Evolutionary conservation across 2,329 filamentous ascomycete species (phyloP).

Genomic region (Claviceps purpurea): DNA sequence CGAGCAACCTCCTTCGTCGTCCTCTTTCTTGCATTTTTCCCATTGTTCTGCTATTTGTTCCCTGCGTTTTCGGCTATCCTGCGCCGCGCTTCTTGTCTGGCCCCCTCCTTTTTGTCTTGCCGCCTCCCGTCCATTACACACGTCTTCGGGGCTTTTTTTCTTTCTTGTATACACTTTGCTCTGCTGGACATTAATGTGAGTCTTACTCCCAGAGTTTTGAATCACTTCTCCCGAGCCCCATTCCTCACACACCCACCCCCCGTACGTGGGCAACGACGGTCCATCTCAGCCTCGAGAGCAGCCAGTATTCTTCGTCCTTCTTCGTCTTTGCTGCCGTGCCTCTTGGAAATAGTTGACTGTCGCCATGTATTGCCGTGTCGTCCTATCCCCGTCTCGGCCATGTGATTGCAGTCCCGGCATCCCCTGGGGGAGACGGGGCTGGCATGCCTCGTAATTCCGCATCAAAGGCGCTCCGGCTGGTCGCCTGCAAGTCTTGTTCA

Average conservation of each 20-base stretch:
- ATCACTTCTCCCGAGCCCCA: slow-evolving; percentile 9
- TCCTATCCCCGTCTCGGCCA: background rate
- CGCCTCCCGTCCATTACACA: background rate
- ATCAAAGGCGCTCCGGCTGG: background rate
- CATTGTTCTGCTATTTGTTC: background rate
- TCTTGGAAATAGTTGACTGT: background rate
- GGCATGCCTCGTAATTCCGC: background rate
- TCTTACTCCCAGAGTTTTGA: slow-evolving; percentile 6
- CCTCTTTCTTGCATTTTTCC: background rate
- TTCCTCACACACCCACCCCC: slow-evolving; percentile 10
- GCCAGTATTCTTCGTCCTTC: background rate
- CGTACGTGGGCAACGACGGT: background rate
- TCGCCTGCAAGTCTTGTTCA: background rate
- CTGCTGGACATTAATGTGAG: slow-evolving; percentile 24
- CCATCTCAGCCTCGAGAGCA: background rate
- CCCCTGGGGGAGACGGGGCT: background rate
- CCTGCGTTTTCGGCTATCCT: background rate
- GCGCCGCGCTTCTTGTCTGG: background rate
- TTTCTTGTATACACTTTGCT: slow-evolving; percentile 6
- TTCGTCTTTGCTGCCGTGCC: background rate
- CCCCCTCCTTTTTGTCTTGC: background rate
- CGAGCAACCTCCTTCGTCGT: background rate
- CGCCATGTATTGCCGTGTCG: no score
- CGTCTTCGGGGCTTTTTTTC: background rate
- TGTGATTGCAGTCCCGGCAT: background rate